Evolutionary conservation across 1,284 basidiomycete species (phyloP).

Genomic region (Heliocybe sulcata): DNA sequence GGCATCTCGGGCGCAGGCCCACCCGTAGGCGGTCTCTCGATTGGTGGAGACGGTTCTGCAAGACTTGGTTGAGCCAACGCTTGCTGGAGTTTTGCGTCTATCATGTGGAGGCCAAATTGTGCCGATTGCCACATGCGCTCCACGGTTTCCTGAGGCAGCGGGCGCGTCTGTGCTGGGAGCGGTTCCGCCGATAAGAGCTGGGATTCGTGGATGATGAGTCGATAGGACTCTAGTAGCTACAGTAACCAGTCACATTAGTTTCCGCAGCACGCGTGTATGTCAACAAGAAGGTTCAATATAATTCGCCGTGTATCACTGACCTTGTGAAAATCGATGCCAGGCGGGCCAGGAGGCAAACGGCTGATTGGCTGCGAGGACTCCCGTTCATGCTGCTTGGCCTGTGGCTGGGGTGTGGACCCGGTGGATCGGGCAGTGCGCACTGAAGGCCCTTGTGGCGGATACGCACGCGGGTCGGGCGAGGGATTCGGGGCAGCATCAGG

Average conservation of each 20-base stretch:
- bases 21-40: background rate
- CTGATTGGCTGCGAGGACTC: background rate
- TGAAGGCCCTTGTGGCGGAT: constrained; percentile 15
- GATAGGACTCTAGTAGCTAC: constrained; percentile 40
- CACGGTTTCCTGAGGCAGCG: constrained; percentile 27
- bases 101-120: constrained; percentile 41
- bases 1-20: constrained; percentile 1
- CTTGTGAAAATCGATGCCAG: constrained; percentile 45
- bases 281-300: constrained; percentile 1
- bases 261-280: background rate
- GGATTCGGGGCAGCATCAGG: constrained; percentile 15
- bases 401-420: constrained; percentile 12
- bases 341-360: constrained; percentile 5
- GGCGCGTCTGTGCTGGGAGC: constrained; percentile 17
- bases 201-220: constrained; percentile 32
- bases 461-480: background rate
- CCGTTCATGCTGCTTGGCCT: constrained; percentile 24
- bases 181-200: constrained; percentile 21
- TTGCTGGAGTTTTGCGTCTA: constrained; percentile 31
- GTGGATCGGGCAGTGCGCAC: constrained; percentile 16
- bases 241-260: background rate
- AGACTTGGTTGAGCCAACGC: constrained; percentile 6
- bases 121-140: constrained; percentile 44
- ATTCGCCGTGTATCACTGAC: constrained; percentile 21
- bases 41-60: background rate